These are phyloP conservation scores for Pythium dissimile DNA, from an alignment of 352 stramenopile genomes.

Conservation along the genomic window DNA sequence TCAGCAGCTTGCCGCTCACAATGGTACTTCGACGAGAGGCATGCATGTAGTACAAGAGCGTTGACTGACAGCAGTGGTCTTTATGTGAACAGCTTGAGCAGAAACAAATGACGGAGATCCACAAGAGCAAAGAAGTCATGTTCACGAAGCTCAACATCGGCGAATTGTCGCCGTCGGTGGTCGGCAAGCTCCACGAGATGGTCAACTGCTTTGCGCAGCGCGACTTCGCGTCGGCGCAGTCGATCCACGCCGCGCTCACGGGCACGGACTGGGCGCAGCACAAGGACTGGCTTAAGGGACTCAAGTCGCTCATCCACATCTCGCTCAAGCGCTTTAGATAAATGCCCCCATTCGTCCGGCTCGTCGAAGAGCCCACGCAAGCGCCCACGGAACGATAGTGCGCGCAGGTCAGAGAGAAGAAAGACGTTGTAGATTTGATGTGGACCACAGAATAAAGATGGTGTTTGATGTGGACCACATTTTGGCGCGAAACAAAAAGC, in stretches of 20 bases:
- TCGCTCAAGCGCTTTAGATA: slow-evolving; percentile 90
- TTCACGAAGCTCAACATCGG: slow-evolving; percentile 86
- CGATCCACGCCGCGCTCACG: slow-evolving; percentile 90
- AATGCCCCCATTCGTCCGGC: no score
- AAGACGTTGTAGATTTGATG: no score
- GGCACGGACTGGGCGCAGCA: slow-evolving; percentile 94
- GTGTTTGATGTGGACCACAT: slow-evolving; percentile 14
- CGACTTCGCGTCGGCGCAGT: slow-evolving; percentile 73
- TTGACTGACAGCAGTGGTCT: slow-evolving; percentile 12
- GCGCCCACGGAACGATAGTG: background rate
- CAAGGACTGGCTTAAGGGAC: slow-evolving; percentile 97
- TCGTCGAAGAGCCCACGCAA: no score
- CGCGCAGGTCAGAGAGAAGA: background rate
- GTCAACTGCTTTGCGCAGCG: slow-evolving; percentile 67
- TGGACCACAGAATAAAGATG: background rate
- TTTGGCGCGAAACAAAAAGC: slow-evolving; percentile 14
- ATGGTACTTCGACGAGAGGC: no score
- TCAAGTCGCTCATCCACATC: slow-evolving; percentile 96
- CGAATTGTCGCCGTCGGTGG: slow-evolving; percentile 63
- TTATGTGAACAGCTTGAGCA: slow-evolving; percentile 66
- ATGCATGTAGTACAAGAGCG: slow-evolving; percentile 12
- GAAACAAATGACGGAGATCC: slow-evolving; percentile 83
- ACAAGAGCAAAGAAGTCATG: slow-evolving; percentile 84
- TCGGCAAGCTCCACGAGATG: slow-evolving; percentile 79
- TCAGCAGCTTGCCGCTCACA: slow-evolving; percentile 69